phyloP scores from a whole-genome alignment of 73 alveolate species.

The Paraurostyla sp. region DNA sequence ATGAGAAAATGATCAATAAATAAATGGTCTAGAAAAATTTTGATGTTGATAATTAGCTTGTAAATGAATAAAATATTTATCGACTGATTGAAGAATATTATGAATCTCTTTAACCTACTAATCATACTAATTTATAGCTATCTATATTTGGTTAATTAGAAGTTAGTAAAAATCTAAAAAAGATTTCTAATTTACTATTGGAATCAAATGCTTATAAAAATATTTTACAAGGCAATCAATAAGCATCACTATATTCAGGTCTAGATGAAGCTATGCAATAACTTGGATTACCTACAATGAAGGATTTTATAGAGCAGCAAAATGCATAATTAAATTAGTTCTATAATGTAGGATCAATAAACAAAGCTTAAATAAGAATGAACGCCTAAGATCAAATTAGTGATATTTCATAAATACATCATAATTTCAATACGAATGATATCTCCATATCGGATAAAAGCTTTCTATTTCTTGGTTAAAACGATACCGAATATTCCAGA shows the following conservation, averaged over 20 bases:
- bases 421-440: not conserved
- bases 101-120: constrained; percentile 9
- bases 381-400: not conserved
- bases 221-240: not conserved
- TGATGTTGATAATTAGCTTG: constrained; percentile 1
- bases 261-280: not conserved
- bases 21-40: not conserved
- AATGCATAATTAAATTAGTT: not conserved
- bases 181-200: not conserved
- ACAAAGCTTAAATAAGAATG: not conserved
- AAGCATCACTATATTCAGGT: not conserved
- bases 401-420: not conserved
- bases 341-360: not conserved
- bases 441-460: constrained; percentile 8
- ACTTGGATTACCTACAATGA: constrained; percentile 12
- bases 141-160: constrained; percentile 24
- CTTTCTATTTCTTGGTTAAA: not conserved
- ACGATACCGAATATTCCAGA: constrained; percentile 10
- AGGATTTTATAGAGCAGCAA: not conserved
- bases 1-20: constrained; percentile 9
- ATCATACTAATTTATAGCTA: constrained; percentile 3
- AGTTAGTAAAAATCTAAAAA: constrained; percentile 8
- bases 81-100: constrained; percentile 9
- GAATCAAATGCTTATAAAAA: constrained; percentile 14
- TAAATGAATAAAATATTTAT: not conserved